Evolutionary conservation across 192 early-diverging fungal genomes (phyloP), one percentile per base, ranked within the genome.

Genomic region (Podila horticola): DNA sequence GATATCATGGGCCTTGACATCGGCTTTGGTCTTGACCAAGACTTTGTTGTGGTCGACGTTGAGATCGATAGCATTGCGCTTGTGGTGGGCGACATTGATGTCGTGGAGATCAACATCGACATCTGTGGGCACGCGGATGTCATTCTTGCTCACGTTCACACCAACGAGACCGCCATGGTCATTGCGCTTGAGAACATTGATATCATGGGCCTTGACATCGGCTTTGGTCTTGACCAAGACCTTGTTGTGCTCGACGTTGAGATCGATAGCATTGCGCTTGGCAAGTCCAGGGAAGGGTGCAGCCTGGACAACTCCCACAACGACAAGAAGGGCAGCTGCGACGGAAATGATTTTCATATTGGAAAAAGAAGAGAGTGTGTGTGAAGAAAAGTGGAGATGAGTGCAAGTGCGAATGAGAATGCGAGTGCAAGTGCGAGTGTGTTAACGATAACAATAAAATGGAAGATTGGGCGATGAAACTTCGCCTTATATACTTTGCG

Each of bases 261-360:
- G 6, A 30, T 49, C 15, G 55, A 57, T 24, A n/a, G 26, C 34
- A 0, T n/a, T 10, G 24, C 36, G 31, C 22, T 28, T 55, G 28
- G 12, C 41, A 45, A 45, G 15, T 4, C 15, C 7, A 20, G 28
- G 29, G 38, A 68, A 5, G 45, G 73, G 73, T 11, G 60, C 60
- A 22, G 66, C 59, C 19, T 68, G 66, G n/a, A 57, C 59, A 49
- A 60, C 22, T 20, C 59, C 66, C 29, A 68, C 5, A 3, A 74
- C 66, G 28, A 58, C 33, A 20, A 67, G 10, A 5, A 74, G 34
- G 19, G 73, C 34, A 28, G 61, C 31, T 30, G 50, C 45, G 36
- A 74, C 51, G 22, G 66, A 38, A 22, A 74, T 67, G 61, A 63
- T 28, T 51, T 74, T 74, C 73, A 74, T 74, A 49, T 36, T 74